These are phyloP conservation scores for Centrapalus pauciflorus DNA, from an alignment of 129 eudicot genomes.

Conservation along the genomic window DNA sequence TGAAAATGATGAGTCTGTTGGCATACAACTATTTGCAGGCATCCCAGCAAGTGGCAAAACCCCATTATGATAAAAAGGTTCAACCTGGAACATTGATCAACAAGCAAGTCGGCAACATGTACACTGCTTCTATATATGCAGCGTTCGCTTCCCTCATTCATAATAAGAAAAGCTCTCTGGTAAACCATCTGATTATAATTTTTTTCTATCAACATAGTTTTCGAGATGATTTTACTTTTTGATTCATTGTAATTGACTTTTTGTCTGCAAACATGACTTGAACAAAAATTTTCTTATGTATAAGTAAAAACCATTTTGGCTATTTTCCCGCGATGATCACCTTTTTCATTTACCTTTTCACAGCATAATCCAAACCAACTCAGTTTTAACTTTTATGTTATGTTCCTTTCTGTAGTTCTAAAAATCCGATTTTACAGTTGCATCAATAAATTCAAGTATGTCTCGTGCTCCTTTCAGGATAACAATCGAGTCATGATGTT, in stretches of 20 bases:
- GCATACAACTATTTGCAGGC: conserved; percentile 38
- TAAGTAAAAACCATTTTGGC: too few relatives aligned
- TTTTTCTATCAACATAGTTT: background rate
- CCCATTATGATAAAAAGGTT: conserved; percentile 60
- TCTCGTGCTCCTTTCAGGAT: conserved; percentile 30
- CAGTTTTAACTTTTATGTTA: too few relatives aligned
- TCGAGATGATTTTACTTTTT: background rate
- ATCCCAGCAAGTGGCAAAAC: conserved; percentile 74
- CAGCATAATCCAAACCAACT: too few relatives aligned
- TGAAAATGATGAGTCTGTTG: background rate
- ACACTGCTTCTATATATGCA: conserved; percentile 81
- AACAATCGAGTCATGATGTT: conserved; percentile 67
- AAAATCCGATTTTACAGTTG: background rate
- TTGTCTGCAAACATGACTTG: background rate
- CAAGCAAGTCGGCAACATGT: conserved; percentile 90
- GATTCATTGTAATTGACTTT: background rate
- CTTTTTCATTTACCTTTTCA: background rate
- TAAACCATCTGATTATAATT: conserved; percentile 8
- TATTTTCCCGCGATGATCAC: too few relatives aligned
- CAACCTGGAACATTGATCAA: conserved; percentile 70
- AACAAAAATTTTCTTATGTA: background rate
- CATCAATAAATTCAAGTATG: background rate
- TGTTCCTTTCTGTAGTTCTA: background rate
- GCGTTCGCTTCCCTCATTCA: conserved; percentile 85
- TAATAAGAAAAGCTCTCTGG: conserved; percentile 66